Evolutionary conservation across 192 early-diverging fungal genomes (phyloP).

Genomic region (Entomortierella beljakovae): DNA sequence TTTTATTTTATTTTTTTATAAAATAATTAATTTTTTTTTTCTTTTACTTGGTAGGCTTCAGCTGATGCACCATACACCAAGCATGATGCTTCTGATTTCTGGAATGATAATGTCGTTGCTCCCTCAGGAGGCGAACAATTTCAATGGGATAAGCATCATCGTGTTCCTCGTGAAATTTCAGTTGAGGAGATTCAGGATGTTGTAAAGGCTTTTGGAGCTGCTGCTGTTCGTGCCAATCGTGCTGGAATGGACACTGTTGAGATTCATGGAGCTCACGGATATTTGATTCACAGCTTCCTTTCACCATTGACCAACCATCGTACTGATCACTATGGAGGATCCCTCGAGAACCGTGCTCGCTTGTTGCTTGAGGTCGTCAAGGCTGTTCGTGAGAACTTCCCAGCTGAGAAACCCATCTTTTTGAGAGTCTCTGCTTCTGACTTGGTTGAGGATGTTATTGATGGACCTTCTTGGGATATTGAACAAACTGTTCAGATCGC

Average conservation of each 20-base stretch:
- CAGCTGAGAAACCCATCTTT: slow-evolving; percentile 85
- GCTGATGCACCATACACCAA: slow-evolving; percentile 14
- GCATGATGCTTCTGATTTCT: slow-evolving; percentile 63
- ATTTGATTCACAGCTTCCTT: slow-evolving; percentile 84
- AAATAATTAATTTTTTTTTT: no score
- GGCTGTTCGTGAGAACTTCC: slow-evolving; percentile 78
- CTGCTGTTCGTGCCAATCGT: slow-evolving; percentile 75
- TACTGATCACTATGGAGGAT: slow-evolving; percentile 93
- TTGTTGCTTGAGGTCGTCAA: slow-evolving; percentile 78
- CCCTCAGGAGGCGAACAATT: slow-evolving; percentile 63
- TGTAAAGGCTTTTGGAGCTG: slow-evolving; percentile 69
- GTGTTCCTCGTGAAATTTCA: slow-evolving; percentile 68
- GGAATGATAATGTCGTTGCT: slow-evolving; percentile 77
- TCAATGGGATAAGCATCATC: slow-evolving; percentile 56
- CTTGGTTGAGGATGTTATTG: slow-evolving; percentile 64
- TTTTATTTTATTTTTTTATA: no score
- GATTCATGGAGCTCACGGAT: slow-evolving; percentile 93
- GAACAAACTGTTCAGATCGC: slow-evolving; percentile 79
- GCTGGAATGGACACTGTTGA: slow-evolving; percentile 94
- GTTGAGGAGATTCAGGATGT: slow-evolving; percentile 75
- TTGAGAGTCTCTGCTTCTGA: slow-evolving; percentile 87
- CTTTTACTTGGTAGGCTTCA: slow-evolving; percentile 24
- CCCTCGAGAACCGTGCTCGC: slow-evolving; percentile 87
- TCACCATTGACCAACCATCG: slow-evolving; percentile 85
- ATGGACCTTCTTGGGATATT: slow-evolving; percentile 72